Percentiles rank a stretch among this genome's conserved stretches.
phyloP scores from a whole-genome alignment of 2,329 filamentous ascomycete species.

The Neurospora sp. region DNA sequence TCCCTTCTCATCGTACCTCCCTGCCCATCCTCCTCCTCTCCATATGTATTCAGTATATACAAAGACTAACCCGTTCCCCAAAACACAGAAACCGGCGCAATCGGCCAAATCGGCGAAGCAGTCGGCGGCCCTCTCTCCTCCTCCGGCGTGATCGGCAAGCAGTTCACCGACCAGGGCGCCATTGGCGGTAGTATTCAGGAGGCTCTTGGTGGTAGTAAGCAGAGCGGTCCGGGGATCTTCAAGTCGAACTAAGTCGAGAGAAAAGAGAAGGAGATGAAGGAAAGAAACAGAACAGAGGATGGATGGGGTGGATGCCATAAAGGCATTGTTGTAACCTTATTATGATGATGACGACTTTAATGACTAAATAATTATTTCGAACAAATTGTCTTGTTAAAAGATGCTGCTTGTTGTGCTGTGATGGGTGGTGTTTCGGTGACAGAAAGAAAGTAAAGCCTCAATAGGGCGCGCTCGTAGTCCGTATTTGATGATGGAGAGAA shows the following conservation, averaged over 20 bases:
- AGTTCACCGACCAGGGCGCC: slow-evolving; percentile 43
- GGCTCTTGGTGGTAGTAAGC: slow-evolving; percentile 28
- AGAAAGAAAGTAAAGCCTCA: no score
- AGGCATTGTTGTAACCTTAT: neutral
- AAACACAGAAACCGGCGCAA: slow-evolving; percentile 30
- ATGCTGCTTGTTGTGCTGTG: no score
- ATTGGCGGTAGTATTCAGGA: slow-evolving; percentile 45
- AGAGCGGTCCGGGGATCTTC: neutral
- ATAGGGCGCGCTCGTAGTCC: no score
- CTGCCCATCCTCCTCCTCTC: neutral
- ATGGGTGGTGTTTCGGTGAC: neutral
- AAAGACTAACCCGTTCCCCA: neutral
- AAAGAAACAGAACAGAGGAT: neutral
- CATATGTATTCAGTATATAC: no score
- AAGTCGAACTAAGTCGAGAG: neutral
- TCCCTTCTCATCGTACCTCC: neutral
- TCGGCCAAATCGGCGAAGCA: slow-evolving; percentile 40
- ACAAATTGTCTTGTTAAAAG: neutral
- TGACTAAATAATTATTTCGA: neutral
- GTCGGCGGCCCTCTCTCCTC: slow-evolving; percentile 41
- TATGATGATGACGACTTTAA: neutral
- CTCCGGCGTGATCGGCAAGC: slow-evolving; percentile 43
- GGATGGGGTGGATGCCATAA: neutral
- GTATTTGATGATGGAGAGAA: no score
- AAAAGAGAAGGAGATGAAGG: neutral